A percentile compares a stretch with the other conserved stretches of the same genome.
Evolutionary conservation across 164 flowering plant species (phyloP).

Genomic region (Hamamelis virginiana): DNA sequence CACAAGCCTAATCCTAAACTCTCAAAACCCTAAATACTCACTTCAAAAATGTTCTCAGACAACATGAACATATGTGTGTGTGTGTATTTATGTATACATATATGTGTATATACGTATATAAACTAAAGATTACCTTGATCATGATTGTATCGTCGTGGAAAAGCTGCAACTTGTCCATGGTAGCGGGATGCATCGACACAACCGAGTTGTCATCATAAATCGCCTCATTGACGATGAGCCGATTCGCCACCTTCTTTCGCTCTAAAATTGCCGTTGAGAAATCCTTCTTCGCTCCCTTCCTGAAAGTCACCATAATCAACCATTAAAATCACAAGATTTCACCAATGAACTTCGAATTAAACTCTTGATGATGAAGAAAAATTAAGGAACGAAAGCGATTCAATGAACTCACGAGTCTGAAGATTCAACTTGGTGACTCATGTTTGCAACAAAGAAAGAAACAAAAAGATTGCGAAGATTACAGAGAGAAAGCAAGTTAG

Average conservation of each 20-base stretch:
- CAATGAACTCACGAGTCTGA: conserved; percentile 28
- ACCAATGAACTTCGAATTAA: too few species aligned
- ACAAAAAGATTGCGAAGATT: too few species aligned
- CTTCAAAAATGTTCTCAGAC: too few species aligned
- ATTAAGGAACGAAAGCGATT: not conserved
- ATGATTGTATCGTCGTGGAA: conserved; percentile 31
- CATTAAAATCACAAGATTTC: too few species aligned
- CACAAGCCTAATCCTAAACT: too few species aligned
- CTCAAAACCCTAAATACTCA: too few species aligned
- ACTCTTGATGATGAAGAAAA: not conserved
- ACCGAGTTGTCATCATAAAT: conserved; percentile 31
- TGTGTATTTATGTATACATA: too few species aligned
- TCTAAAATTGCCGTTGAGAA: conserved; percentile 35
- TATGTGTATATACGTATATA: not conserved
- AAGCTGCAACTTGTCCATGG: conserved; percentile 30
- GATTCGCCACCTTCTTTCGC: conserved; percentile 33
- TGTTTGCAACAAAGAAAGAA: conserved; percentile 7
- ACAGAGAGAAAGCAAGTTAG: too few species aligned
- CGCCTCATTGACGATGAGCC: conserved; percentile 33
- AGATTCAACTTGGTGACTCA: conserved; percentile 25
- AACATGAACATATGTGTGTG: too few species aligned
- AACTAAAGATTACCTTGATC: conserved; percentile 18
- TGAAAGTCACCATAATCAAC: conserved; percentile 6
- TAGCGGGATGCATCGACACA: conserved; percentile 21
- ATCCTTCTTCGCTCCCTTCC: conserved; percentile 34